These are phyloP conservation scores for Persicaria tinctoria DNA, from an alignment of 148 eudicot species.

Conservation along the genomic window DNA sequence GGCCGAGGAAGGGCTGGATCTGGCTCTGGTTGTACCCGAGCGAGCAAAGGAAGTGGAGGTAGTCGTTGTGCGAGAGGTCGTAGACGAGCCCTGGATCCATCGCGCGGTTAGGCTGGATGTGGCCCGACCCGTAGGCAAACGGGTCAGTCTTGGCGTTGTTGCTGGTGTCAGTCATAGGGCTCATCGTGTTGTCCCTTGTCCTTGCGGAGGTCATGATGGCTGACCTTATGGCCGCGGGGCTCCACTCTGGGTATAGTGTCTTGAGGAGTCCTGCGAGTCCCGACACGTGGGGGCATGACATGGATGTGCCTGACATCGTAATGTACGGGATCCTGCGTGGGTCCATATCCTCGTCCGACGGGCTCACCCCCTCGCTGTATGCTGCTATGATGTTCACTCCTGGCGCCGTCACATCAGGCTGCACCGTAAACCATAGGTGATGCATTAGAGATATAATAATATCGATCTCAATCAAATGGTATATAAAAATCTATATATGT, in stretches of 20 bases:
- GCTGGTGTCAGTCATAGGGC: slow-evolving; percentile 26
- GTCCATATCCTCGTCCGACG: slow-evolving; percentile 22
- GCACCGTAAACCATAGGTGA: neutral
- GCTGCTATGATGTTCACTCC: slow-evolving; percentile 68
- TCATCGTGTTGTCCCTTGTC: slow-evolving; percentile 40
- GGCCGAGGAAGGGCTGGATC: slow-evolving; percentile 15
- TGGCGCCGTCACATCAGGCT: slow-evolving; percentile 82
- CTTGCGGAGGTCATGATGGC: slow-evolving; percentile 70
- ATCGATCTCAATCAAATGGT: neutral
- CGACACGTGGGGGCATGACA: slow-evolving; percentile 70
- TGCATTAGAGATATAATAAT: neutral
- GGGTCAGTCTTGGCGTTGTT: slow-evolving; percentile 20
- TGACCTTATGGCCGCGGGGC: slow-evolving; percentile 56
- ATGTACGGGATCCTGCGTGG: slow-evolving; percentile 24
- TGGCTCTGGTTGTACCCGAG: slow-evolving; percentile 37
- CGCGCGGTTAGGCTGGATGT: slow-evolving; percentile 49
- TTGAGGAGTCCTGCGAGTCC: slow-evolving; percentile 63
- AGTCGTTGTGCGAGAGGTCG: slow-evolving; percentile 35
- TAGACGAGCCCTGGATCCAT: slow-evolving; percentile 61
- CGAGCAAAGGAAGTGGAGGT: slow-evolving; percentile 51
- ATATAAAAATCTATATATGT: neutral
- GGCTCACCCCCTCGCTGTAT: slow-evolving; percentile 29
- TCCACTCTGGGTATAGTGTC: slow-evolving; percentile 51
- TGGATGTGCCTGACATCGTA: slow-evolving; percentile 53
- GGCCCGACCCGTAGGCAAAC: slow-evolving; percentile 53